phyloP scores from a whole-genome alignment of 257 asterid genomes.

The Ligustrum vulgare region DNA sequence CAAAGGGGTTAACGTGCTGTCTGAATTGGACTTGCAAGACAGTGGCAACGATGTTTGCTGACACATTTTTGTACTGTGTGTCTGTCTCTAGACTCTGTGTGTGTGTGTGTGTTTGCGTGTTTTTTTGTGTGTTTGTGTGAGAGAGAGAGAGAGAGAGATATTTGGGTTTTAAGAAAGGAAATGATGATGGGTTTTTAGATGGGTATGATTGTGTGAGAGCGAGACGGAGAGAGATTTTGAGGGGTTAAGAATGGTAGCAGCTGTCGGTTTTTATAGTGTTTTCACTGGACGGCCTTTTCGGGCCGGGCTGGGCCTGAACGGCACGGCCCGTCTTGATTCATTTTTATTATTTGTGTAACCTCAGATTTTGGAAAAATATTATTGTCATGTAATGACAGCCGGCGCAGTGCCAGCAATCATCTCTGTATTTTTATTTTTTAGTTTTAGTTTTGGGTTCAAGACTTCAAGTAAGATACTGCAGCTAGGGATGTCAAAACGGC shows the following conservation, averaged over 20 bases:
- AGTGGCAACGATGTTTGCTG: constrained; percentile 26
- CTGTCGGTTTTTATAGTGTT: not conserved
- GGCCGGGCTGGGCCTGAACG: not conserved
- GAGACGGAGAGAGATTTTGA: not conserved
- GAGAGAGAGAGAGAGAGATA: constrained; percentile 9
- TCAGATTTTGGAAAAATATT: too few relatives aligned
- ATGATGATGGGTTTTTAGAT: constrained; percentile 14
- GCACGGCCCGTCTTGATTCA: not conserved
- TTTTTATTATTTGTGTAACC: not conserved
- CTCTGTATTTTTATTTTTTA: not conserved
- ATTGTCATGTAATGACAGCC: not conserved
- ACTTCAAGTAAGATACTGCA: not conserved
- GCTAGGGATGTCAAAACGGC: too few relatives aligned
- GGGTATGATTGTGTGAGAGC: not conserved
- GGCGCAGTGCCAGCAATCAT: not conserved
- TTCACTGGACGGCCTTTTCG: not conserved
- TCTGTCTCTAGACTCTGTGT: not conserved
- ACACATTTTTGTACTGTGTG: constrained; percentile 34
- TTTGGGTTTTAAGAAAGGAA: constrained; percentile 15
- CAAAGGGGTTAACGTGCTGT: not conserved
- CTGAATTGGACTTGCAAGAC: constrained; percentile 10
- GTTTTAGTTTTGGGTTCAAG: not conserved
- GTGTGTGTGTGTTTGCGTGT: not conserved
- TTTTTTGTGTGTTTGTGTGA: not conserved
- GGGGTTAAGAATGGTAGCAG: not conserved